These are phyloP conservation scores for Calonectria fujianensis DNA, from an alignment of 2,329 filamentous ascomycete species.

Conservation along the genomic window DNA sequence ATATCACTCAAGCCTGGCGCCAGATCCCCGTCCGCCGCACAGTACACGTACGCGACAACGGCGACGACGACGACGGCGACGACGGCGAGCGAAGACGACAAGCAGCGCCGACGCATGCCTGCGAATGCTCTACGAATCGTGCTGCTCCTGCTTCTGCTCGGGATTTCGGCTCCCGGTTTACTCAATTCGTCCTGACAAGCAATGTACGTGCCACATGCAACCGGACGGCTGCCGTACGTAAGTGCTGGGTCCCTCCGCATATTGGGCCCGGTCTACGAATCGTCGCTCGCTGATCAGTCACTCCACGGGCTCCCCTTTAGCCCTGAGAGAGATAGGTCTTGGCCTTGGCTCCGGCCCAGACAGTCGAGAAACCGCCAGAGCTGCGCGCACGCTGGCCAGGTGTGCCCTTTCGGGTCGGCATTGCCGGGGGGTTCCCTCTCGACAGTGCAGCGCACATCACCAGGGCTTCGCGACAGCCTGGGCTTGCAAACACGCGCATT, in stretches of 20 bases:
- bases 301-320: conserved; percentile 23
- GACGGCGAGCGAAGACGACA: neutral
- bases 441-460: conserved; percentile 1
- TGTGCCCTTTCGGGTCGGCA: conserved; percentile 1
- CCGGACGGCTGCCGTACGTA: conserved; percentile 13
- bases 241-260: conserved; percentile 26
- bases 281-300: conserved; percentile 26
- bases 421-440: conserved; percentile 10
- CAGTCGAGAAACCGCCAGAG: conserved; percentile 17
- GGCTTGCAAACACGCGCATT: conserved; percentile 12
- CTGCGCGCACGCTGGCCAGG: neutral
- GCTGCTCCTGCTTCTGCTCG: conserved; percentile 3
- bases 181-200: conserved; percentile 15
- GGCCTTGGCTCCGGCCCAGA: conserved; percentile 19
- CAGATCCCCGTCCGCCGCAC: neutral
- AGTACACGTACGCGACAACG: neutral
- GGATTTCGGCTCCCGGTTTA: conserved; percentile 14
- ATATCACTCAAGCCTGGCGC: conserved; percentile 13
- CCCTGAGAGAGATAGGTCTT: neutral
- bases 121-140: neutral
- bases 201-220: conserved; percentile 19
- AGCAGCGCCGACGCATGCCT: neutral
- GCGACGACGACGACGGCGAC: neutral
- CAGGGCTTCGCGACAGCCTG: neutral
- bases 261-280: conserved; percentile 28